Percentiles rank a stretch among this genome's conserved stretches.
Conservation (phyloP, 1,139 yeast species). For the Taphrina betulina region DNA sequence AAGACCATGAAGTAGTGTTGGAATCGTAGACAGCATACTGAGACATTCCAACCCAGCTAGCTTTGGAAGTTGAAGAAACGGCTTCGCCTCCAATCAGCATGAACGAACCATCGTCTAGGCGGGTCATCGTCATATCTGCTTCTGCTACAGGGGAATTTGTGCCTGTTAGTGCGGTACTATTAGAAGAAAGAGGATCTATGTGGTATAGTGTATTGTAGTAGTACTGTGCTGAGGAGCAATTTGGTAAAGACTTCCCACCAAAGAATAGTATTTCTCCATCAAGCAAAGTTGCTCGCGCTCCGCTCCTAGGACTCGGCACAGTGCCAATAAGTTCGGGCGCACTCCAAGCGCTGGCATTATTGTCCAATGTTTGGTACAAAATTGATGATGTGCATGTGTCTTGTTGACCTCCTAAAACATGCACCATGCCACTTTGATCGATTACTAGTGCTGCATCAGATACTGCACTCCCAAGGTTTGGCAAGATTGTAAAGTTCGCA, state of each 20-base stretch:
- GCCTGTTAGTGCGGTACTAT: constrained; percentile 5
- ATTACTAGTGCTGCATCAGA: constrained; percentile 7
- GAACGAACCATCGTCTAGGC: not conserved
- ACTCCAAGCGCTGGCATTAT: constrained; percentile 7
- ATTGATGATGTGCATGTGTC: not conserved
- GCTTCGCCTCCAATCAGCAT: constrained; percentile 26
- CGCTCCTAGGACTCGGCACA: constrained; percentile 19
- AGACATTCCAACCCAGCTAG: constrained; percentile 28
- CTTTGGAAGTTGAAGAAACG: constrained; percentile 12
- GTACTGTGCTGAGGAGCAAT: constrained; percentile 22
- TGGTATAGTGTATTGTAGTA: constrained; percentile 18
- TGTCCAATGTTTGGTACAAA: not conserved
- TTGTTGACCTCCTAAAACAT: constrained; percentile 14
- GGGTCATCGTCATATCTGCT: constrained; percentile 26
- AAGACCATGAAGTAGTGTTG: constrained; percentile 16
- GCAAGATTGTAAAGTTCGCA: constrained; percentile 4
- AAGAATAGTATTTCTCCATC: constrained; percentile 13
- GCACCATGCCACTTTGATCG: constrained; percentile 1
- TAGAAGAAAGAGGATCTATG: not conserved
- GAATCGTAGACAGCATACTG: constrained; percentile 11
- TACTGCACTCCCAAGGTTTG: not conserved
- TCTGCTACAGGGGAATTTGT: constrained; percentile 26
- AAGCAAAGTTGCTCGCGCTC: constrained; percentile 14
- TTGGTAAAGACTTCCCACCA: constrained; percentile 21
- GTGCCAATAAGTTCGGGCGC: not conserved